Base-by-base conservation (phyloP, 352 stramenopile genomes). In the Phytophthora pinifolia region DNA sequence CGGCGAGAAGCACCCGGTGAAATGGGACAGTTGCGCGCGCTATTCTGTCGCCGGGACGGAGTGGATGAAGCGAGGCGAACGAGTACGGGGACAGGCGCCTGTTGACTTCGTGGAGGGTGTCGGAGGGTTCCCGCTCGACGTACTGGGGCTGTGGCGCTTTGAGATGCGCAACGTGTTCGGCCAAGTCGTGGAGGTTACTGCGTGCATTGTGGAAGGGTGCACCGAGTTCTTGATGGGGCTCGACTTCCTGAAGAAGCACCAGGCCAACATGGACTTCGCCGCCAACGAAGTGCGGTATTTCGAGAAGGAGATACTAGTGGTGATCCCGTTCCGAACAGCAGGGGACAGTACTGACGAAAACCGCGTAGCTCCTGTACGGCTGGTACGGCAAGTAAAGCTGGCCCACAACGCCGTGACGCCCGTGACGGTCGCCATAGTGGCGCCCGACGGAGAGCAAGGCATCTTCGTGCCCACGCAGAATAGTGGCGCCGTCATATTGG, bases 211-310 rank as follows among this genome's bases (percentile, higher is more conserved):
- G 2, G 22, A 27, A 27, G 22, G 22, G 0, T 27, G 22, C 22
- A 48, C 42, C 0, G 46, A 54, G 20, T 54, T 54, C 12, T 17
- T 53, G 2, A 18, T 54, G 33, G 33, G 43, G 1, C 18, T 43
- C 0, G 46, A 54, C 29, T 54, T 45, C 17, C 25, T 43, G 20
- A 34, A 17, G 9, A 6, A 13, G 15, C 33, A 44, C 18, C 10
- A 20, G 7, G 33, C 46, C 13, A 36, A n/a, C 2, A 54, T 46
- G 34, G 37, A 54, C n/a, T 54, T 45, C 27, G 15, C 8, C 3
- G 17, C 6, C 1, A 45, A 54, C 7, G 20, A 54, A n/a, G 22
- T 54, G 1, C 20, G 33, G 2, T 41, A 45, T 14, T 33, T 42
- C 6, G 29, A 38, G n/a, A 17, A 37, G 25, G n/a, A 13, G 13